Base-by-base conservation (phyloP, 495 filamentous ascomycete species). In the Cryomyces minteri region DNA sequence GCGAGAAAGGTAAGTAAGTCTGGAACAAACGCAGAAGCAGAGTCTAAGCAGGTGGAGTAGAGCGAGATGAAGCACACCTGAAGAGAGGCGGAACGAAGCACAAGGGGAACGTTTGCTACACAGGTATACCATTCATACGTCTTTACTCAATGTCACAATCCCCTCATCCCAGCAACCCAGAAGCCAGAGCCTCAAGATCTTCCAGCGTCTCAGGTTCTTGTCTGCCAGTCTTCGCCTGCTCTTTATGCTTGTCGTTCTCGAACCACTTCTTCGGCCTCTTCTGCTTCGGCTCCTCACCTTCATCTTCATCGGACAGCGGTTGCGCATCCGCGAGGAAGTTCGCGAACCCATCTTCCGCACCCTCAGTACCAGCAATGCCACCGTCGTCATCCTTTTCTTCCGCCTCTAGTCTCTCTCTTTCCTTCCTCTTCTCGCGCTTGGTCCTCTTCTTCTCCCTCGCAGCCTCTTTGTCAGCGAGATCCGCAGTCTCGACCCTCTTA, bases 131-230 rank as follows among this genome's bases (percentile, higher is more conserved):
- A 25, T 2, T 25, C 18, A 25, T 25, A 25, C 2, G 18, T 25
- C 18, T 25, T 25, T 25, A 2, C 2, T 25, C 18, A 25, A 25
- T 2, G 18, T 25, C 18, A 25, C 18, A 25, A 25, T 3, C 43
- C 72, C 2, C 7, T 47, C 36, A 50, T 31, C 39, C 80, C 55
- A 96, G 67, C 56, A 95, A 64, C 2, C 84, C 86, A 51, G 80
- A 74, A 51, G 88, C 88, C 71, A 93, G 55, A 44, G 80, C 77
- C 63, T 96, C 88, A 59, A 94, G 65, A 69, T 94, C 85, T 54
- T 88, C 83, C 64, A 94, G 61, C 28, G 80, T 93, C 61, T 88
- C 77, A 45, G 84, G 84, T 61, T 81, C 76, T 37, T 74, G 64
- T 28, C 66, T 67, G 48, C 71, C 66, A 5, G 18, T 8, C 10